Base-by-base conservation (phyloP, 352 stramenopile species). In the Phytophthora capsici region DNA sequence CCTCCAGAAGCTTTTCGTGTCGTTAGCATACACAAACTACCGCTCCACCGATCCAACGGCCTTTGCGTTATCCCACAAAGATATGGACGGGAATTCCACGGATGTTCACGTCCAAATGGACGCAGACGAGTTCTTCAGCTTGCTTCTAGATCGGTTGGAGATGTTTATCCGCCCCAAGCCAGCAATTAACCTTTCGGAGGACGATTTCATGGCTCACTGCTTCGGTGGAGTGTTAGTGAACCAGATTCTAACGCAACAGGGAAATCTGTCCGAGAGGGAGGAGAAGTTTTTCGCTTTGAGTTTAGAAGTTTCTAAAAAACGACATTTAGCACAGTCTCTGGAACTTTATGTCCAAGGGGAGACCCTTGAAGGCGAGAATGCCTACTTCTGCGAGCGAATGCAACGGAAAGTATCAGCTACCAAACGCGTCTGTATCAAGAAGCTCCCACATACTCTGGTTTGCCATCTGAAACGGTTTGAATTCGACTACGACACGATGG, bases 401-500 rank as follows among this genome's bases (percentile, higher is more conserved):
- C 73, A 91, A 52, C 73, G 70, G 16, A 95, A 95, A 73, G 83
- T 95, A 23, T 80, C 76, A 8, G 85, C 88, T 6, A 94, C 80
- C 7, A 96, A 95, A 59, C 85, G 89, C 6, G 84, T 94, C 20
- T 94, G 84, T 46, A 82, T 97, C 49, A 93, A 95, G 52, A 85
- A 53, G 20, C 66, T 93, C 2, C 89, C 89, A 0, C 63, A 77
- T n/a, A 92, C 81, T 19, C 77, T 97, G 22, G 84, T 96, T 22
- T 88, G 89, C 41, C 84, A 95, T 41, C 63, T 96, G 14, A 96
- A 96, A 63, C 82, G 90, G 14, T 97, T 97, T 45, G 89, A 95
- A 37, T 96, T 97, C 36, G 90, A 97, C 61, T 93, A 95, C 45
- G 80, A 95, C 55, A 86, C 85, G 14, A 93, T 97, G 85, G 82